Evolutionary conservation across 805 yeast species (phyloP).

Genomic region (Cyberlindnera amylophila): DNA sequence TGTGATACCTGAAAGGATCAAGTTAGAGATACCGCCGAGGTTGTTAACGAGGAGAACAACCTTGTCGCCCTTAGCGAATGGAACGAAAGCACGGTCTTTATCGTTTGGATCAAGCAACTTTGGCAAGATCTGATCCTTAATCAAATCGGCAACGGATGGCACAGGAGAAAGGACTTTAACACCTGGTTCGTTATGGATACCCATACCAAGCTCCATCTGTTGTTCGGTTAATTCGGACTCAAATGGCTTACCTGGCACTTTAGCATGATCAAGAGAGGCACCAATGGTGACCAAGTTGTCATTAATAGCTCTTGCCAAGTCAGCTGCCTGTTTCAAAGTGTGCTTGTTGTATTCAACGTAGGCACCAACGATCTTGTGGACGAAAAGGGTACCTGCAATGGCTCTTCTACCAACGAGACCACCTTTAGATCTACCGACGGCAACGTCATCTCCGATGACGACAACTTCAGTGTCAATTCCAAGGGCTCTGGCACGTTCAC

Average conservation of each 20-base stretch:
- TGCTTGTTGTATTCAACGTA: slow-evolving; percentile 44
- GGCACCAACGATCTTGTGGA: slow-evolving; percentile 84
- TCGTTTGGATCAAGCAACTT: slow-evolving; percentile 62
- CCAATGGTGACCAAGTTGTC: slow-evolving; percentile 79
- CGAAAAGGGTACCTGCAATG: slow-evolving; percentile 83
- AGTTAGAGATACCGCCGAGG: slow-evolving; percentile 82
- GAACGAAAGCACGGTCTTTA: slow-evolving; percentile 76
- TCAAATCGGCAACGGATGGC: slow-evolving; percentile 64
- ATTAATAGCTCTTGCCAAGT: slow-evolving; percentile 58
- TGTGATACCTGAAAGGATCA: slow-evolving; percentile 73
- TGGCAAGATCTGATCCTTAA: slow-evolving; percentile 52
- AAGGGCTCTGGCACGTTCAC: slow-evolving; percentile 77
- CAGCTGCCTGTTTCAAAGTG: slow-evolving; percentile 48
- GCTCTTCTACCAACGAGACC: slow-evolving; percentile 94
- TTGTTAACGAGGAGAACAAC: slow-evolving; percentile 74
- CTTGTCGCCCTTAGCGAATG: slow-evolving; percentile 60
- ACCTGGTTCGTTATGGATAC: slow-evolving; percentile 95
- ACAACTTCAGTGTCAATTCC: slow-evolving; percentile 72
- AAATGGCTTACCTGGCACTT: slow-evolving; percentile 77
- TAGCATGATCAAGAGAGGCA: slow-evolving; percentile 83
- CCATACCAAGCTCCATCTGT: slow-evolving; percentile 90
- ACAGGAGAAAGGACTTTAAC: slow-evolving; percentile 49
- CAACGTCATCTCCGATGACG: slow-evolving; percentile 87
- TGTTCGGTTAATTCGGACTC: slow-evolving; percentile 49
- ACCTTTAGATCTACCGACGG: slow-evolving; percentile 87